phyloP scores from a whole-genome alignment of 495 filamentous ascomycete genomes.

The Penicillium diatomitis region DNA sequence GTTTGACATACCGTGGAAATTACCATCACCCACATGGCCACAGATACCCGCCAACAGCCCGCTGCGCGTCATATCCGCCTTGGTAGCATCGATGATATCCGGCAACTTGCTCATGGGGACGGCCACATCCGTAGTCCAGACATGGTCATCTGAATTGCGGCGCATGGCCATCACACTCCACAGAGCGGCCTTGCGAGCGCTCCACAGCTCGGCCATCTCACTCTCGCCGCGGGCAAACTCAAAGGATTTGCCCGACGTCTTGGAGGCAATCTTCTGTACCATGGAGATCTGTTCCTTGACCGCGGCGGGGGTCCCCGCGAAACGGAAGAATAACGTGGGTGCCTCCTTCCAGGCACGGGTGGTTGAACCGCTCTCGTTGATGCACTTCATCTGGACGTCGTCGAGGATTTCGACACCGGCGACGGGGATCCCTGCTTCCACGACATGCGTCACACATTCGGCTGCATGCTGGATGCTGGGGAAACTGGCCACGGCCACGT shows the following conservation, averaged over 20 bases:
- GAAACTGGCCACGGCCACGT: slow-evolving; percentile 56
- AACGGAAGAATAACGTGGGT: slow-evolving; percentile 60
- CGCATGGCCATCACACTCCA: slow-evolving; percentile 54
- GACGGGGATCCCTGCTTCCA: slow-evolving; percentile 52
- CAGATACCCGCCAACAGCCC: slow-evolving; percentile 51
- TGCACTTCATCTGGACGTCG: slow-evolving; percentile 57
- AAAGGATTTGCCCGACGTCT: slow-evolving; percentile 40
- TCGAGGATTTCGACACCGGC: slow-evolving; percentile 58
- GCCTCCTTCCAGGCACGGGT: slow-evolving; percentile 48
- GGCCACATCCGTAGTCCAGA: slow-evolving; percentile 61
- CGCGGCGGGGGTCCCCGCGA: slow-evolving; percentile 46
- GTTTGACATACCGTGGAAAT: slow-evolving; percentile 46
- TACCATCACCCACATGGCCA: slow-evolving; percentile 62
- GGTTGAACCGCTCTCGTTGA: slow-evolving; percentile 50
- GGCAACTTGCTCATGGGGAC: slow-evolving; percentile 54
- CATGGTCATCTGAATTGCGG: slow-evolving; percentile 44
- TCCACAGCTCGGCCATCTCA: slow-evolving; percentile 53
- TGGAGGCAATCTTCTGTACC: slow-evolving; percentile 46
- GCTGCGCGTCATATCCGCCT: slow-evolving; percentile 46
- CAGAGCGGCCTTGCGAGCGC: slow-evolving; percentile 50
- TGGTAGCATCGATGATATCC: slow-evolving; percentile 56
- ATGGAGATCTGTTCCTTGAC: slow-evolving; percentile 53
- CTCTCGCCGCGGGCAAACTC: slow-evolving; percentile 49
- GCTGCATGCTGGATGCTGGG: slow-evolving; percentile 46
- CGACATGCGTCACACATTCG: slow-evolving; percentile 49